Evolutionary conservation across 2,329 filamentous ascomycete genomes (phyloP).

Genomic region (Geoglossum cookeanum): DNA sequence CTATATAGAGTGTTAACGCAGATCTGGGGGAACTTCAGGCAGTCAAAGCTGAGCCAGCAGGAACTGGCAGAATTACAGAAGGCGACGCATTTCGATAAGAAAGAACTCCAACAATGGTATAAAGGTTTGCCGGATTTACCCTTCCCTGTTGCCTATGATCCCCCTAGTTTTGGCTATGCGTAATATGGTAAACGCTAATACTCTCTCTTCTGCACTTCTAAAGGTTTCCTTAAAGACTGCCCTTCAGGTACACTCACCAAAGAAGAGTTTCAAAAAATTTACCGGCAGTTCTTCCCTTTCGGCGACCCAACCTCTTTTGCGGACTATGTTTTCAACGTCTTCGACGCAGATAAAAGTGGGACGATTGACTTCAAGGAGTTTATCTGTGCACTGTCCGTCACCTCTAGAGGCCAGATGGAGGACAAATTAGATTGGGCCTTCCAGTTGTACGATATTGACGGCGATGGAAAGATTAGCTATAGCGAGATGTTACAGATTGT

Average conservation of each 20-base stretch:
- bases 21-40: conserved; percentile 35
- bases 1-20: conserved; percentile 13
- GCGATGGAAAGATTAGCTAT: conserved; percentile 96
- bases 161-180: conserved; percentile 6
- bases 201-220: background rate
- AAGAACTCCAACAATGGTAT: conserved; percentile 99
- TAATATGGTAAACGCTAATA: background rate
- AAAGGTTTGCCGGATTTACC: conserved; percentile 49
- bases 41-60: conserved; percentile 94
- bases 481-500: conserved; percentile 98
- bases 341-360: conserved; percentile 91
- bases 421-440: conserved; percentile 99
- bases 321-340: conserved; percentile 98
- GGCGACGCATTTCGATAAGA: conserved; percentile 98
- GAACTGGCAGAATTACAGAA: conserved; percentile 91
- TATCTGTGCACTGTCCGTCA: conserved; percentile 93
- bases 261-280: conserved; percentile 98
- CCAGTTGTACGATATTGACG: conserved; percentile 97
- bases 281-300: conserved; percentile 98
- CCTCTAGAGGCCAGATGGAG: conserved; percentile 94
- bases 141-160: conserved; percentile 1
- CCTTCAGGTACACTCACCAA: conserved; percentile 93
- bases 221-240: conserved; percentile 96
- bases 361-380: conserved; percentile 99
- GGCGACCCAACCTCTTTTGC: conserved; percentile 94